Conservation (phyloP, 148 eudicot species). For the Limonium bicolor region DNA sequence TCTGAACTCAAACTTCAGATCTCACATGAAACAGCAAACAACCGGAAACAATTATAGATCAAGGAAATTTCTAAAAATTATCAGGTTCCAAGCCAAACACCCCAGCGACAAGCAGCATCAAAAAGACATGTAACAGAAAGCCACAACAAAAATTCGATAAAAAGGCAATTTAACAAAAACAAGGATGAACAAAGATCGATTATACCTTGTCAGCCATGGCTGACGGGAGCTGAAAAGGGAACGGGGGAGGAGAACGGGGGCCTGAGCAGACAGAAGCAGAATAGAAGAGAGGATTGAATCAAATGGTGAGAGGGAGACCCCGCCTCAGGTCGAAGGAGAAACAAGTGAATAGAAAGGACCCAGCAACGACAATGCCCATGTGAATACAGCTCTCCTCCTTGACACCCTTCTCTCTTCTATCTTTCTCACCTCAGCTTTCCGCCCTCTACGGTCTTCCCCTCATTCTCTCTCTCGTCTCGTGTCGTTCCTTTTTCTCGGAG, state of each 20-base stretch:
- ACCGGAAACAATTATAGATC: neutral
- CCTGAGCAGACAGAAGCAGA: neutral
- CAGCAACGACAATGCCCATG: slow-evolving; percentile 1
- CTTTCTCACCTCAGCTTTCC: neutral
- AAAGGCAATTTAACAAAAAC: too few relatives aligned
- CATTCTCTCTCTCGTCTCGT: neutral
- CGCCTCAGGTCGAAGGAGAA: too few relatives aligned
- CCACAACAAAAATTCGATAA: neutral
- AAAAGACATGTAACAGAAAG: neutral
- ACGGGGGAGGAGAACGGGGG: neutral
- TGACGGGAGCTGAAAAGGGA: neutral
- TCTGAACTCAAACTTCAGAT: too few relatives aligned
- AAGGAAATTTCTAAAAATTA: neutral
- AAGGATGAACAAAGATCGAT: neutral
- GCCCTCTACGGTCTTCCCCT: neutral
- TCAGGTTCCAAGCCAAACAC: neutral
- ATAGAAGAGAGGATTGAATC: neutral
- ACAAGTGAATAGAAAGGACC: neutral
- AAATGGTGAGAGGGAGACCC: neutral
- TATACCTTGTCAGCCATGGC: slow-evolving; percentile 4
- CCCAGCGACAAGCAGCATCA: neutral
- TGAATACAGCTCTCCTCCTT: neutral
- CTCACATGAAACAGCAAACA: neutral
- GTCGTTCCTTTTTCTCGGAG: neutral
- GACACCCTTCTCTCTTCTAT: neutral